Evolutionary conservation across 208 protist genomes (phyloP).

Genomic region (Jaenimonas drosophilae): DNA sequence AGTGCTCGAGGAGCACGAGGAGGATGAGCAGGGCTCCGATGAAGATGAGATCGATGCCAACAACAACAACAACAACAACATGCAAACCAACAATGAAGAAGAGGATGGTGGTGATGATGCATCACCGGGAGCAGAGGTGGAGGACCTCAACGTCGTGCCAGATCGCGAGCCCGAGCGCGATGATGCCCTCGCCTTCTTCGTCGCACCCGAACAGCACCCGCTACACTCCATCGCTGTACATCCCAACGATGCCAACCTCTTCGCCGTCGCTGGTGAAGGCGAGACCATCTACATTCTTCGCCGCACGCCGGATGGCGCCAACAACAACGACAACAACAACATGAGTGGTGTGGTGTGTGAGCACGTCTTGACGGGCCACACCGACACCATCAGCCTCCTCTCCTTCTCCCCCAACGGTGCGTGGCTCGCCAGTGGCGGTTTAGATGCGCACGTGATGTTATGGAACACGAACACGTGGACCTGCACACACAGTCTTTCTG

Average conservation of each 20-base stretch:
- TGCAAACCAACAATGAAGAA: neutral
- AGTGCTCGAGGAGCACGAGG: conserved; percentile 48
- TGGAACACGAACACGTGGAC: conserved; percentile 83
- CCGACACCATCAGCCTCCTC: conserved; percentile 72
- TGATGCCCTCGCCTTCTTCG: conserved; percentile 57
- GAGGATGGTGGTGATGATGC: conserved; percentile 6
- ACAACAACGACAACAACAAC: neutral
- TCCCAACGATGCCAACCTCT: conserved; percentile 22
- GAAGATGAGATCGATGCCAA: neutral
- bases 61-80: neutral
- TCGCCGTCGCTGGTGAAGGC: conserved; percentile 60
- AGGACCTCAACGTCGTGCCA: conserved; percentile 69
- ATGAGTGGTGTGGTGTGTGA: too few species aligned
- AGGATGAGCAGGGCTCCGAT: conserved; percentile 11
- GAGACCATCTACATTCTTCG: conserved; percentile 67
- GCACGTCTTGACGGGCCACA: conserved; percentile 50
- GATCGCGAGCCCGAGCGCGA: conserved; percentile 73
- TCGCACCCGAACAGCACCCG: conserved; percentile 29
- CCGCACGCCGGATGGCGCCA: neutral
- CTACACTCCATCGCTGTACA: conserved; percentile 50
- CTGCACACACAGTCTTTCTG: conserved; percentile 52
- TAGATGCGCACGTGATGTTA: conserved; percentile 58
- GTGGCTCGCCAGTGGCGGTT: conserved; percentile 62
- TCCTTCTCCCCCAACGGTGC: conserved; percentile 73
- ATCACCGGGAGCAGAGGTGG: conserved; percentile 24